Evolutionary conservation across 2,329 filamentous ascomycete species (phyloP).

Genomic region (Aureobasidium melanogenum): DNA sequence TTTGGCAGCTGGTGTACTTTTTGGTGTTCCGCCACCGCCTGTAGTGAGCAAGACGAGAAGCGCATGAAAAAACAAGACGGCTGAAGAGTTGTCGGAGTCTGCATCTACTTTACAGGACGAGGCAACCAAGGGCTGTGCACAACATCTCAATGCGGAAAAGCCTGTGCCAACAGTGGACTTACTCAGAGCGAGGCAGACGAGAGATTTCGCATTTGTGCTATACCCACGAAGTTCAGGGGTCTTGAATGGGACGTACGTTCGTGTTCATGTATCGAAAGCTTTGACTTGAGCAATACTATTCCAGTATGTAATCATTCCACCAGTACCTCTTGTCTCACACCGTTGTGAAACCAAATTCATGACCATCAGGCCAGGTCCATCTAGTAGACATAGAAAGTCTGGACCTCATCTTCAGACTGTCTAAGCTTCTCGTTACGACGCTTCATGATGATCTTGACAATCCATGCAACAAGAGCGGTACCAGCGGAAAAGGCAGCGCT

Average conservation of each 20-base stretch:
- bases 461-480: conserved; percentile 37
- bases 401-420: conserved; percentile 22
- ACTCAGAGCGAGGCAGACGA: neutral
- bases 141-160: neutral
- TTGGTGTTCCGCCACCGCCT: too few species aligned
- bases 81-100: neutral
- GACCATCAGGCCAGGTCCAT: neutral
- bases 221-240: too few species aligned
- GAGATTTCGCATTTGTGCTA: too few species aligned
- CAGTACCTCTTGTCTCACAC: too few species aligned
- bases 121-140: neutral
- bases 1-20: neutral
- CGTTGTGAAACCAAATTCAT: neutral
- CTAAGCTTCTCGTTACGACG: conserved; percentile 33
- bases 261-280: too few species aligned
- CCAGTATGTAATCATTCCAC: too few species aligned
- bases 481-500: conserved; percentile 36
- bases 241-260: too few species aligned
- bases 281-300: too few species aligned
- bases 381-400: conserved; percentile 22
- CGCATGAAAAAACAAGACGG: neutral
- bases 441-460: conserved; percentile 33
- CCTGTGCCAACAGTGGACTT: neutral
- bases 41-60: too few species aligned
- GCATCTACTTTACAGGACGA: neutral